A percentile compares a stretch with the other conserved stretches of the same genome.
Conservation (phyloP, 352 stramenopile species). For the Globisporangium perplexum region DNA sequence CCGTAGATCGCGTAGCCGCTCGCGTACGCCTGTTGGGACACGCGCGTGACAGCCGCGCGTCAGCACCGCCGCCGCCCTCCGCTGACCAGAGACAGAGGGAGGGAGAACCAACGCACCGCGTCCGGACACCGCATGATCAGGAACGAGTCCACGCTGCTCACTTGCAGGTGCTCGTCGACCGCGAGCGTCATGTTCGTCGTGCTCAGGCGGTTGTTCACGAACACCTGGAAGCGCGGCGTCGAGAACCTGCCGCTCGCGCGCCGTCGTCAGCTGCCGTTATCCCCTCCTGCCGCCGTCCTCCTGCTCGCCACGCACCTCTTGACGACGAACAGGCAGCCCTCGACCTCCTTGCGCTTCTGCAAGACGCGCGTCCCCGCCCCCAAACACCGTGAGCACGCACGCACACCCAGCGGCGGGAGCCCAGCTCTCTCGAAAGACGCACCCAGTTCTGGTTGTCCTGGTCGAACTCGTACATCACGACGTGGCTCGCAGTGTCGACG, state of each 20-base stretch:
- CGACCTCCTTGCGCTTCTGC: slow-evolving; percentile 84
- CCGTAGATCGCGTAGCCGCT: slow-evolving; percentile 79
- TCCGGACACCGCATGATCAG: slow-evolving; percentile 76
- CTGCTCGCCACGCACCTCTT: slow-evolving; percentile 38
- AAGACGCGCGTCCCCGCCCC: not conserved
- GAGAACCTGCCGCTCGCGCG: slow-evolving; percentile 33
- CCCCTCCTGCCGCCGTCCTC: no score
- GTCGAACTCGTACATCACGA: slow-evolving; percentile 88
- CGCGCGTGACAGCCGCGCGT: not conserved
- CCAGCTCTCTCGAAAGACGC: slow-evolving; percentile 15
- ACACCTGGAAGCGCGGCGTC: slow-evolving; percentile 78
- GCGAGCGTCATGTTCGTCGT: slow-evolving; percentile 83
- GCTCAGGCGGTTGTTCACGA: slow-evolving; percentile 87
- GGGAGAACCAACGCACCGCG: slow-evolving; percentile 18
- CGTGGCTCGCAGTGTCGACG: slow-evolving; percentile 79
- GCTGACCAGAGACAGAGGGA: not conserved
- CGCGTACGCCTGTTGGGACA: slow-evolving; percentile 25
- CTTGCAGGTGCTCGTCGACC: slow-evolving; percentile 61
- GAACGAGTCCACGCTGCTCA: slow-evolving; percentile 83
- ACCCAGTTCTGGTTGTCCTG: slow-evolving; percentile 79
- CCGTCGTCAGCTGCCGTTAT: no score
- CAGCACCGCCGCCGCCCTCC: not conserved
- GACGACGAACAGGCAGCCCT: slow-evolving; percentile 82
- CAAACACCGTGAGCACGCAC: not conserved
- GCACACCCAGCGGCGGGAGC: no score